Conservation (phyloP, 2,329 filamentous ascomycete species). For the Pseudocercospora pini-densiflorae region DNA sequence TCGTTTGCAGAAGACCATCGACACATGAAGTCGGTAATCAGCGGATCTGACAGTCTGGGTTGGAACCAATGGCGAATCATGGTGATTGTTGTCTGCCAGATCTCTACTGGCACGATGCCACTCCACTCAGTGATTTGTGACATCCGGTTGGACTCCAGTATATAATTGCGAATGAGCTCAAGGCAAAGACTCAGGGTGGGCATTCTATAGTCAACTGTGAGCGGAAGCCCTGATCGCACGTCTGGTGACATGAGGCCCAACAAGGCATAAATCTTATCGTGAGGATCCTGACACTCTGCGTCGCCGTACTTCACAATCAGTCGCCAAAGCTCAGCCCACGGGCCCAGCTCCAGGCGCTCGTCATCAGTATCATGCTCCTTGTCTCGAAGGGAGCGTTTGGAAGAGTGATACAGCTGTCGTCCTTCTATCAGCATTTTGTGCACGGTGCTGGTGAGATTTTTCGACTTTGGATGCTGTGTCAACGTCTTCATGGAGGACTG, state of each 20-base stretch:
- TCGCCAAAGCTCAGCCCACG: slow-evolving; percentile 38
- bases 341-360: neutral
- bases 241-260: neutral
- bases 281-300: neutral
- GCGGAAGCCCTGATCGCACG: neutral
- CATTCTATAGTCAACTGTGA: neutral
- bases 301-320: slow-evolving; percentile 52
- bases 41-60: neutral
- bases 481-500: neutral
- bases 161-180: neutral
- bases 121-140: neutral
- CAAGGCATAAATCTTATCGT: neutral
- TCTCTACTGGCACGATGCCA: neutral
- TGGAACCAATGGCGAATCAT: neutral
- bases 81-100: neutral
- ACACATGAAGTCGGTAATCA: neutral
- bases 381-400: neutral
- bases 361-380: too few relatives aligned
- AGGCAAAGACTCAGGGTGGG: neutral
- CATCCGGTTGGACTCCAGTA: neutral
- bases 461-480: neutral
- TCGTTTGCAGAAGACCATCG: neutral
- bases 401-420: neutral
- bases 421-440: neutral
- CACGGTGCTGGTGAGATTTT: neutral